These are phyloP conservation scores for Phlyctochytrium bullatum DNA, from an alignment of 192 early-diverging fungal genomes.

Conservation along the genomic window DNA sequence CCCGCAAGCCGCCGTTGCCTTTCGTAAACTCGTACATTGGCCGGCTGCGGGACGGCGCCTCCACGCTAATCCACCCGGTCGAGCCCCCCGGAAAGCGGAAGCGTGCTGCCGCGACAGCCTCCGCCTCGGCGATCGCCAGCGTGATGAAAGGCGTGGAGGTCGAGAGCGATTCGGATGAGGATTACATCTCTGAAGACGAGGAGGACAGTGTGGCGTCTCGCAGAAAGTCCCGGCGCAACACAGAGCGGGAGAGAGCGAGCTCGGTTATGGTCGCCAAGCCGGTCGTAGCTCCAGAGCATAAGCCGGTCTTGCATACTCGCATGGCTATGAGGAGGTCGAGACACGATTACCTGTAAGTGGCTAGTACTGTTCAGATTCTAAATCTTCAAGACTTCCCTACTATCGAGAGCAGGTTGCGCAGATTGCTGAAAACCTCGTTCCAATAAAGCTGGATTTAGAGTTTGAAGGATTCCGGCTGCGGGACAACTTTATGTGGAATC, in stretches of 20 bases:
- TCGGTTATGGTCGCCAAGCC: background rate
- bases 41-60: constrained; percentile 17
- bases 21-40: constrained; percentile 17
- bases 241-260: background rate
- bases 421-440: constrained; percentile 37
- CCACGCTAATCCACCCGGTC: background rate
- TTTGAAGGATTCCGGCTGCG: constrained; percentile 50
- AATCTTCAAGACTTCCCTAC: constrained; percentile 6
- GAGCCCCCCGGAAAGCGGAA: constrained; percentile 19
- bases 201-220: background rate
- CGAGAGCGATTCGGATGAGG: constrained; percentile 1
- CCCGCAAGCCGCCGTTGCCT: constrained; percentile 12
- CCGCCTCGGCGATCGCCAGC: background rate
- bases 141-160: constrained; percentile 3
- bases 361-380: background rate
- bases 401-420: constrained; percentile 23
- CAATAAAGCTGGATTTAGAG: constrained; percentile 51
- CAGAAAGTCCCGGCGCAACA: background rate
- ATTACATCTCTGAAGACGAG: background rate
- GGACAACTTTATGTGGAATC: constrained; percentile 57
- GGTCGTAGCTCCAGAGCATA: background rate
- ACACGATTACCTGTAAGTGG: constrained; percentile 18
- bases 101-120: background rate
- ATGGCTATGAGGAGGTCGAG: constrained; percentile 1
- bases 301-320: background rate